Conservation (phyloP, 2,329 filamentous ascomycete species). For the Trichoderma afroharzianum region DNA sequence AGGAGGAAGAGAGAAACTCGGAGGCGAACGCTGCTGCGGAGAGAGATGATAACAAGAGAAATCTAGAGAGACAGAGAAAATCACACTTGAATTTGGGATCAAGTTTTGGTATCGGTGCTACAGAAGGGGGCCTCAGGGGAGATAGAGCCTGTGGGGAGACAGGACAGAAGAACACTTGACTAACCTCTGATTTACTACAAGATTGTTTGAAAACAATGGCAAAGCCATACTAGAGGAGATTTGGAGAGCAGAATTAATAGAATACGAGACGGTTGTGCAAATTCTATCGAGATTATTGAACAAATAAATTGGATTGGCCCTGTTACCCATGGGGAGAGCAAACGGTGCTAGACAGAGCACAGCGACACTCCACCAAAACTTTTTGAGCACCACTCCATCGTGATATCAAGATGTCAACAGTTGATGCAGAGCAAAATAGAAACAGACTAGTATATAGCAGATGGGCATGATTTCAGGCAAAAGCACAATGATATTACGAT, state of each 20-base stretch:
- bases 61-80: not conserved
- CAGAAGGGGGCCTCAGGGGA: not conserved
- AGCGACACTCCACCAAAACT: not conserved
- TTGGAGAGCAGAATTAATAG: not conserved
- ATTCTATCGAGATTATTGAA: not conserved
- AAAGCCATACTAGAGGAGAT: not conserved
- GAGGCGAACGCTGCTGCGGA: not conserved
- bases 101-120: not conserved
- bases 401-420: not conserved
- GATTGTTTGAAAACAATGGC: not conserved
- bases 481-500: not conserved
- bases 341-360: not conserved
- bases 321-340: not conserved
- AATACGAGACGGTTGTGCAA: not conserved
- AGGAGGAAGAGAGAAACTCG: not conserved
- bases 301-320: too few species aligned
- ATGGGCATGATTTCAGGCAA: too few species aligned
- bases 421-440: not conserved
- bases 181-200: not conserved
- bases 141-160: not conserved
- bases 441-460: not conserved
- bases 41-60: not conserved
- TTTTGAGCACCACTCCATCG: not conserved
- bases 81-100: not conserved
- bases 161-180: not conserved